Base-by-base conservation (phyloP, 257 asterid genomes). In the Verbascum thapsus region DNA sequence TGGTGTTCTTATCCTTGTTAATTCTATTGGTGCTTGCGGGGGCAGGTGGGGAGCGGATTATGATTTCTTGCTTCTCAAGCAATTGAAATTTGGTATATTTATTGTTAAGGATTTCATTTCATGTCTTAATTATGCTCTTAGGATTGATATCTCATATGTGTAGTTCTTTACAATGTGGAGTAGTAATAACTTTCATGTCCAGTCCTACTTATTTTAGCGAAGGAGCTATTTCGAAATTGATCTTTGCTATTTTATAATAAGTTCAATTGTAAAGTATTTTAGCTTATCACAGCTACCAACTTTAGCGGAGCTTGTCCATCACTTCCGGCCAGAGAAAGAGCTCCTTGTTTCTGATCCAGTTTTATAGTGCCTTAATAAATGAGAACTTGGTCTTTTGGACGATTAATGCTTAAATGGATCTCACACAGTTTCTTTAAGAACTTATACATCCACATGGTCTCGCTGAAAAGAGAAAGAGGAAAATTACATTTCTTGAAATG, bases 41-140 rank as follows among this genome's bases (percentile, higher is more conserved):
- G 32, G 2, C 5, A 5, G 32, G 32, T 26, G 32, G 32, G 32
- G 58, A 53, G 40, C 9, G 47, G 48, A 22, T 71, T 60, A 8
- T 74, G 32, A 1, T 26, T 68, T 30, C 84, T 72, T 78, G 78
- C 39, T 71, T 68, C 66, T 51, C 81, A 78, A 78, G 84, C 16
- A 72, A 79, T 30, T 59, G 42, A 12, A 11, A 11, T 4, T 22
- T 57, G 50, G 42, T 44, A n/a, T 17, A 22, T 60, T 42, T 11
- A 22, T 11, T 45, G 1, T 59, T 59, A 49, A 47, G 10, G 2
- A 1, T 10, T 35, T 34, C 58, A 10, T 51, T 17, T 19, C 55
- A 18, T 58, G 15, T 30, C 50, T 45, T n/a, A 41, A 44, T 11
- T 64, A 58, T 6, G 53, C 64, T 30, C 58, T 51, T 42, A 9